These are phyloP conservation scores for Lizonia empirigonia DNA, from an alignment of 2,329 filamentous ascomycete genomes.

Conservation along the genomic window DNA sequence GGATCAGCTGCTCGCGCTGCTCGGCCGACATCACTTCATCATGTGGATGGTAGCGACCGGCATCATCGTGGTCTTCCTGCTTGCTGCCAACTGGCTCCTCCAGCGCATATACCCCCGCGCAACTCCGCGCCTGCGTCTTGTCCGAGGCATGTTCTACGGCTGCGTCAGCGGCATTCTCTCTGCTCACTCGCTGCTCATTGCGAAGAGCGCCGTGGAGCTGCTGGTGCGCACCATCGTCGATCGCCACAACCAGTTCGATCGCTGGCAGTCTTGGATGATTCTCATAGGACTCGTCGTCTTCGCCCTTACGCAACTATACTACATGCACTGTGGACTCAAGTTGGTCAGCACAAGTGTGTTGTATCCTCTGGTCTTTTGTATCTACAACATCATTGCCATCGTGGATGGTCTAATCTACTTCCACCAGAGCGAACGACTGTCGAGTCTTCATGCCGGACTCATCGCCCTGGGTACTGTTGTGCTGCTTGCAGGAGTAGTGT, in stretches of 20 bases:
- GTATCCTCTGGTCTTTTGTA: slow-evolving; percentile 96
- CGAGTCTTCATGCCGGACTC: slow-evolving; percentile 74
- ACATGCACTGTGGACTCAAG: slow-evolving; percentile 90
- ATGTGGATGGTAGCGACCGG: slow-evolving; percentile 86
- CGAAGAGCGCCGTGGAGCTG: slow-evolving; percentile 95
- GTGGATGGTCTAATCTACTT: slow-evolving; percentile 98
- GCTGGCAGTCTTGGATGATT: slow-evolving; percentile 94
- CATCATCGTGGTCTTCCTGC: slow-evolving; percentile 71
- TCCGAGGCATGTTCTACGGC: slow-evolving; percentile 85
- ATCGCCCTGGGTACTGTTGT: slow-evolving; percentile 88
- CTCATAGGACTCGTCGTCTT: slow-evolving; percentile 79
- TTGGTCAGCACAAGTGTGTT: slow-evolving; percentile 93
- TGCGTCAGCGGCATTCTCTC: slow-evolving; percentile 88
- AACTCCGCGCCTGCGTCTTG: slow-evolving; percentile 71
- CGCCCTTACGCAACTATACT: slow-evolving; percentile 91
- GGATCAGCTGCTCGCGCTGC: slow-evolving; percentile 76
- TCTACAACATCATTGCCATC: slow-evolving; percentile 99
- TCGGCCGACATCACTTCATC: slow-evolving; percentile 77
- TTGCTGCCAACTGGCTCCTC: slow-evolving; percentile 54
- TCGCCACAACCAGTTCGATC: slow-evolving; percentile 88
- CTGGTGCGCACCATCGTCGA: slow-evolving; percentile 86
- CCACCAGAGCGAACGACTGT: slow-evolving; percentile 80
- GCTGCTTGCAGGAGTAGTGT: slow-evolving; percentile 83
- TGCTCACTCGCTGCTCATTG: slow-evolving; percentile 88
- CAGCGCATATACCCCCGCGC: slow-evolving; percentile 48